Percentiles rank a stretch among this genome's conserved stretches.
These are phyloP conservation scores for Exserohilum turcica DNA, from an alignment of 2,329 filamentous ascomycete species.

Conservation along the genomic window DNA sequence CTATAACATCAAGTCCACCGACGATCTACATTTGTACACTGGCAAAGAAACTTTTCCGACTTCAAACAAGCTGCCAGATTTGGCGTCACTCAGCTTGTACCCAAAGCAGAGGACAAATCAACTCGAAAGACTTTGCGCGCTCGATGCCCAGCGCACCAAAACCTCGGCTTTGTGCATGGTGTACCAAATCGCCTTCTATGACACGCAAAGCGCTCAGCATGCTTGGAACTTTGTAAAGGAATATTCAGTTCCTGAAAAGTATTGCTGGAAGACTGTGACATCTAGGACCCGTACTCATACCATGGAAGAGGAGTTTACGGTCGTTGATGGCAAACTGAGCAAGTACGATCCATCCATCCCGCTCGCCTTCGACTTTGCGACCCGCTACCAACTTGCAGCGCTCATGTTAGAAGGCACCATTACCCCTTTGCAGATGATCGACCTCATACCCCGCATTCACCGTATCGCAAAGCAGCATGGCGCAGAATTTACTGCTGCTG, in stretches of 20 bases:
- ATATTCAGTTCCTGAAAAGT: constrained; percentile 24
- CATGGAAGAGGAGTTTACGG: constrained; percentile 62
- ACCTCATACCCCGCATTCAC: constrained; percentile 29
- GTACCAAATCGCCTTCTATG: constrained; percentile 50
- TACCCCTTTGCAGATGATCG: constrained; percentile 18
- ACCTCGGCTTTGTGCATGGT: constrained; percentile 57
- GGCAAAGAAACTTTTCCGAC: constrained; percentile 8
- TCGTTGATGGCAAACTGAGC: constrained; percentile 61
- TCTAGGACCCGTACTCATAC: constrained; percentile 61
- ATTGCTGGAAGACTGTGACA: constrained; percentile 22
- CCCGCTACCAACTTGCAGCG: constrained; percentile 32
- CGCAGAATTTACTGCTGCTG: constrained; percentile 66
- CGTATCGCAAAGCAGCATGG: constrained; percentile 44
- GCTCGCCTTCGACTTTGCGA: constrained; percentile 16
- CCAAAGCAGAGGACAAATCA: constrained; percentile 2
- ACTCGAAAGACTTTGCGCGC: constrained; percentile 41
- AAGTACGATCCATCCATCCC: background rate
- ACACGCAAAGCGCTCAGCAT: constrained; percentile 23
- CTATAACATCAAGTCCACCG: constrained; percentile 29
- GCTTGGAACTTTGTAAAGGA: constrained; percentile 44
- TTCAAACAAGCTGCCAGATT: background rate
- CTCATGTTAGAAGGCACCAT: constrained; percentile 35
- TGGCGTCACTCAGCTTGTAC: constrained; percentile 11
- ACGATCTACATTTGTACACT: constrained; percentile 29
- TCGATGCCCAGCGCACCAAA: constrained; percentile 46